A percentile compares a stretch with the other conserved stretches of the same genome.
phyloP scores from a whole-genome alignment of 202 grass and related monocot genomes.

The Zoysia matrella region DNA sequence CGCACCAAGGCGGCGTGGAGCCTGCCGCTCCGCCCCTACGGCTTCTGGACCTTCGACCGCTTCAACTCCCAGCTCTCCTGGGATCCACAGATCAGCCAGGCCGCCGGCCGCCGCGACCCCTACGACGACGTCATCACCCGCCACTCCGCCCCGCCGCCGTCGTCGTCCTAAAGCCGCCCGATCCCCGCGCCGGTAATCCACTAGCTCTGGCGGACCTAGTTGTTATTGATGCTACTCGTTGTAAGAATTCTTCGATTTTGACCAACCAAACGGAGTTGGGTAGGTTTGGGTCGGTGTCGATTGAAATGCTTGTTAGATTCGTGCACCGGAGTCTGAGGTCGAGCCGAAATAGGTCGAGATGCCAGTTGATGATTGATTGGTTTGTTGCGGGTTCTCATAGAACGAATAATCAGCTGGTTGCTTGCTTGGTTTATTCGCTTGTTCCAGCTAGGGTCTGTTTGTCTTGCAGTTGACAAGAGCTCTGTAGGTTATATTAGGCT shows the following conservation, averaged over 20 bases:
- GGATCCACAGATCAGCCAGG: slow-evolving; percentile 89
- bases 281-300: background rate
- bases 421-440: background rate
- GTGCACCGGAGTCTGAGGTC: background rate
- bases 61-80: slow-evolving; percentile 87
- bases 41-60: slow-evolving; percentile 97
- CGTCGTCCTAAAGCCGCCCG: background rate
- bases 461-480: background rate
- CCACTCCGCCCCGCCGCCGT: slow-evolving; percentile 34
- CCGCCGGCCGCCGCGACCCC: slow-evolving; percentile 84
- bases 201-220: slow-evolving; percentile 11
- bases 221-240: background rate
- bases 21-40: slow-evolving; percentile 87
- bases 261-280: background rate
- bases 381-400: too few relatives aligned
- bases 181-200: background rate
- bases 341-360: background rate
- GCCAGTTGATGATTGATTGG: background rate
- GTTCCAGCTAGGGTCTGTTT: slow-evolving; percentile 7
- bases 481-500: background rate
- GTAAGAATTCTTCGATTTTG: background rate
- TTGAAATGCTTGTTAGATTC: slow-evolving; percentile 9
- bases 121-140: slow-evolving; percentile 80
- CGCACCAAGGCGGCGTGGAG: slow-evolving; percentile 85
- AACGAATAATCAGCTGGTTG: background rate